These are phyloP conservation scores for Acorus gramineus DNA, from an alignment of 106 monocot species.

Conservation along the genomic window DNA sequence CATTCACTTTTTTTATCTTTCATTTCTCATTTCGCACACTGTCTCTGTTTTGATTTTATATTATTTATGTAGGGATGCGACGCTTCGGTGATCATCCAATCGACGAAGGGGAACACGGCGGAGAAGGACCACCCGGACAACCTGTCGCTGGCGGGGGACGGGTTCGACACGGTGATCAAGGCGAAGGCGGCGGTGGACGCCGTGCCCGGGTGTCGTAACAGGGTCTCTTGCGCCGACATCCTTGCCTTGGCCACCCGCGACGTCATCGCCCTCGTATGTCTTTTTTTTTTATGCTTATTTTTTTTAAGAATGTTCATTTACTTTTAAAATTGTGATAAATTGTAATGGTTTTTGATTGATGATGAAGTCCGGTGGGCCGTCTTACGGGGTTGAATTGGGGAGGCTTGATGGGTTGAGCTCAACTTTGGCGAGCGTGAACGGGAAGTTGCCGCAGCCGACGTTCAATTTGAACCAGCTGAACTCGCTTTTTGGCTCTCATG, in stretches of 20 bases:
- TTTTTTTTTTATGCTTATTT: not conserved
- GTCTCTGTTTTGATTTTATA: not conserved
- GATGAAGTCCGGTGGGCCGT: constrained; percentile 58
- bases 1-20: too few relatives aligned
- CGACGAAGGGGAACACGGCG: constrained; percentile 29
- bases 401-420: constrained; percentile 49
- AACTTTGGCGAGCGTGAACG: constrained; percentile 34
- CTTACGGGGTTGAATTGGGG: constrained; percentile 57
- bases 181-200: constrained; percentile 64
- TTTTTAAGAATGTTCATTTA: not conserved
- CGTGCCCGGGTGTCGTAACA: constrained; percentile 37
- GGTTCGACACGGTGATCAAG: constrained; percentile 57
- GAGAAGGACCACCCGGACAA: constrained; percentile 53
- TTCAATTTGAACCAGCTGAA: constrained; percentile 49
- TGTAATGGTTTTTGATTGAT: not conserved
- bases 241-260: constrained; percentile 54
- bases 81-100: constrained; percentile 37
- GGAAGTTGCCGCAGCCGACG: constrained; percentile 35
- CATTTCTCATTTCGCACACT: too few relatives aligned
- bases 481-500: constrained; percentile 36
- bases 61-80: constrained; percentile 38
- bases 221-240: constrained; percentile 62
- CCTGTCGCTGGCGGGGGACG: constrained; percentile 54
- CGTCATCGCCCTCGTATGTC: constrained; percentile 33
- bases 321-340: not conserved